Base-by-base conservation (phyloP, 192 early-diverging fungal genomes). In the Backusella mclennaniae region DNA sequence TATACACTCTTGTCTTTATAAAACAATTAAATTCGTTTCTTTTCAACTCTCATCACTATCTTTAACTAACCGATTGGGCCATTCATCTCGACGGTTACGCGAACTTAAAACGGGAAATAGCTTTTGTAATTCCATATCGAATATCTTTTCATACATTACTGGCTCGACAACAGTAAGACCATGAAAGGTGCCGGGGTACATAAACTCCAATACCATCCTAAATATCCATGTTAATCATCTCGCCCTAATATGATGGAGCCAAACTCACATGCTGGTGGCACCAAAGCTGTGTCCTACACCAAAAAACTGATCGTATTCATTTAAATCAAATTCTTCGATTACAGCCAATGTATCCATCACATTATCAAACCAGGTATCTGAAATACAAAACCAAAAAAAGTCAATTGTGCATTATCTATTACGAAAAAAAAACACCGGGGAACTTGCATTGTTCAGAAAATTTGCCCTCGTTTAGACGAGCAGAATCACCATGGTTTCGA, bases 251-350 rank as follows among this genome's bases (percentile, higher is more conserved):
- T 44, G 0, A 21, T 53, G 11, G 29, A 23, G 42, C 4, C 35
- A 1, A 0, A 39, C 80, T 56, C 67, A 82, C 83, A 73, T 80
- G 21, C 59, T 33, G 53, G 77, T 80, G 2, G 74, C 83, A 11
- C 82, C 84, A 75, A 88, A 85, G 71, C 85, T 89, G 80, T 92
- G 91, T 1, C 91, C 91, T 66, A 92, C 38, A 26, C 87, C 89
- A 46, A 89, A 71, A 39, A 90, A 23, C 11, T 73, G 46, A 19
- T 66, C 35, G 14, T 76, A 73, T 26, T 26, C 56, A 63, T 77
- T 71, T 59, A 87, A 66, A 3, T 77, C 63, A 35, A 79, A 80
- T 42, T 79, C 78, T 33, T 87, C 83, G 4, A 87, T 74, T 1
- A 92, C 73, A 53, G 83, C 73, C 33, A 83, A 74, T 31, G 86